These are phyloP conservation scores for Senecio squalidus DNA, from an alignment of 140 eudicot species.

Conservation along the genomic window DNA sequence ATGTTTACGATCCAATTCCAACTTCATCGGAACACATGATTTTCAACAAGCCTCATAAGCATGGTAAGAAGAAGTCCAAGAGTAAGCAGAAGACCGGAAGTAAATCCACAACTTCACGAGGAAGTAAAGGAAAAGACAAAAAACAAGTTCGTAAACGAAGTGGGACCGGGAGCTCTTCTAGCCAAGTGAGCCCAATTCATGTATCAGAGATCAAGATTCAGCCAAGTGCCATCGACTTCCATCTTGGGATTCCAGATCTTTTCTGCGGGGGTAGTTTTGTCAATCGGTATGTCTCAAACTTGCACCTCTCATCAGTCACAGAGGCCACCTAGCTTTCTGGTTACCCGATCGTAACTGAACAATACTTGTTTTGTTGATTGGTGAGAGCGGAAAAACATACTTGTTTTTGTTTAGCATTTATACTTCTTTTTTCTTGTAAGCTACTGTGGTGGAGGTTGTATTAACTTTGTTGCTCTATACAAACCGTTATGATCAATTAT, in stretches of 20 bases:
- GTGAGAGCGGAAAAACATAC: neutral
- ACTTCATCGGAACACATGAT: constrained; percentile 47
- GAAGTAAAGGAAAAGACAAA: constrained; percentile 61
- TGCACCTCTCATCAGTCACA: constrained; percentile 36
- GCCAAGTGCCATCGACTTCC: constrained; percentile 23
- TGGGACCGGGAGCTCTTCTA: constrained; percentile 15
- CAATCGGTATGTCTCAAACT: constrained; percentile 28
- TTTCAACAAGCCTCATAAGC: constrained; percentile 34
- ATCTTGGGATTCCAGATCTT: constrained; percentile 29
- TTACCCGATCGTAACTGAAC: neutral
- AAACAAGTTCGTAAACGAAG: constrained; percentile 47
- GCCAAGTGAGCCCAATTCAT: constrained; percentile 9
- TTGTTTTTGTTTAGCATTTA: neutral
- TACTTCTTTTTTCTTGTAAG: neutral
- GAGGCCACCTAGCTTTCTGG: constrained; percentile 41
- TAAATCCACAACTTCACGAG: constrained; percentile 40
- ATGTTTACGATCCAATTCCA: constrained; percentile 79
- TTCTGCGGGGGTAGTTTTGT: constrained; percentile 46
- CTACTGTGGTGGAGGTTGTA: neutral
- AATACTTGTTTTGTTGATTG: constrained; percentile 7
- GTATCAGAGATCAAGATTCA: constrained; percentile 6
- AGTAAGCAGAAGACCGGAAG: constrained; percentile 49
- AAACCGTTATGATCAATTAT: too few relatives aligned
- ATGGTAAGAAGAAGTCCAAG: constrained; percentile 50
- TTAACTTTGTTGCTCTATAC: too few relatives aligned